Evolutionary conservation across 2,329 filamentous ascomycete species (phyloP), one percentile per base, ranked within the genome.

Genomic region (Monosporascus sp.): DNA sequence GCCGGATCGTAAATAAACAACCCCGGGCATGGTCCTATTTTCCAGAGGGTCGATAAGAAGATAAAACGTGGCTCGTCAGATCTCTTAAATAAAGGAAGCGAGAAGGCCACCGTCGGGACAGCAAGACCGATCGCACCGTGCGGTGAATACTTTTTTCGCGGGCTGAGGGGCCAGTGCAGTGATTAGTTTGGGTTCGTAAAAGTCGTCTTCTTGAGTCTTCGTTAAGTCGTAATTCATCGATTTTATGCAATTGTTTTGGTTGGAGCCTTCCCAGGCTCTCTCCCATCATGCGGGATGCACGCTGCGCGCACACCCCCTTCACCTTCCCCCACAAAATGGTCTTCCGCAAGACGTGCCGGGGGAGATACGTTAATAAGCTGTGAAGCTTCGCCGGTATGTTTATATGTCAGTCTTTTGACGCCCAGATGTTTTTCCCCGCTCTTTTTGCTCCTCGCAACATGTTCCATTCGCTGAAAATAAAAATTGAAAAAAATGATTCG

Each of bases 351-450:
- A 64, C 63, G 63, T 66, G 61, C 63, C 64, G 53, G 54, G 50
- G 54, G 53, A 56, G 60, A 66, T n/a, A 17, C 24, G 41, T 17
- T 46, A 46, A 46, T 67, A 66, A 68, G 67, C 67, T 68, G 67
- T 63, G 67, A 69, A 69, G 67, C 67, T 67, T 68, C 65, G 62
- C 60, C 67, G 64, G 60, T 63, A 35, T 68, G 65, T 69, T 31
- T 46, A 68, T 68, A 67, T 65, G 61, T 66, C 64, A 63, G 63
- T 60, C 45, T 43, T 38, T 51, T 36, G 48, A 51, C 27, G 20
- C 38, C 27, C 15, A 35, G 15, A 22, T 46, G 43, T 46, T 31
- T 43, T 44, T 46, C 25, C 22, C 24, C 43, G 22, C 43, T 46
- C 43, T 46, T 46, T 46, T 46, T 46, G 22, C 24, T 46, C 24